A percentile compares a stretch with the other conserved stretches of the same genome.
Conservation (phyloP, 306 rosid species). For the Lathyrus oleraceus region DNA sequence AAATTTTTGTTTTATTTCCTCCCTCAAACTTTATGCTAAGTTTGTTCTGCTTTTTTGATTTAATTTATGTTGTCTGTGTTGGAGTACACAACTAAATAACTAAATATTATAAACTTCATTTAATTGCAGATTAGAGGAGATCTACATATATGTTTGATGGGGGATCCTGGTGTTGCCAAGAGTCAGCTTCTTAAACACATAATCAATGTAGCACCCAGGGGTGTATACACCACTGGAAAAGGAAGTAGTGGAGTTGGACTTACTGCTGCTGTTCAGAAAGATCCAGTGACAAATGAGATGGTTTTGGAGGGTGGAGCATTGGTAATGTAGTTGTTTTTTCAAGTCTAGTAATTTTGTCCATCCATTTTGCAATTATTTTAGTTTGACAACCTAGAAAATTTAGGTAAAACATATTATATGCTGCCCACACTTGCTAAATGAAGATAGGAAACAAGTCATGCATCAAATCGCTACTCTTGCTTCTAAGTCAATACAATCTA, state of each 20-base stretch:
- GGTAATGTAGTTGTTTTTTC: constrained; percentile 56
- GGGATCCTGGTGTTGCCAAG: constrained; percentile 99
- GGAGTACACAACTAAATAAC: neutral
- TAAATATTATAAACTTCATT: constrained; percentile 22
- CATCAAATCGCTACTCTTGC: constrained; percentile 10
- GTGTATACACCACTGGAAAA: constrained; percentile 93
- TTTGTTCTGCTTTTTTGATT: constrained; percentile 9
- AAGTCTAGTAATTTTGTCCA: constrained; percentile 19
- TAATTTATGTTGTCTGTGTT: constrained; percentile 3
- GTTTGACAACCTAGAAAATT: constrained; percentile 21
- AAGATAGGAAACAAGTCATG: constrained; percentile 12
- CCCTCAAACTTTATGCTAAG: constrained; percentile 12
- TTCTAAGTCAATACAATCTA: neutral
- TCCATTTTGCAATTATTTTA: constrained; percentile 3
- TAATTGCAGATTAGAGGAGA: constrained; percentile 91
- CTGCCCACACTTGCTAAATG: constrained; percentile 11
- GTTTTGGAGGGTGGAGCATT: constrained; percentile 99
- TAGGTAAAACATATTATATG: neutral
- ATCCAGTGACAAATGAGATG: constrained; percentile 97
- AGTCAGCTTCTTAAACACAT: constrained; percentile 99
- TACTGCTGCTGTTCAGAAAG: constrained; percentile 99
- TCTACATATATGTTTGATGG: constrained; percentile 95
- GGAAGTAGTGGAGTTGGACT: constrained; percentile 99
- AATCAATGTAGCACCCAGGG: constrained; percentile 95
- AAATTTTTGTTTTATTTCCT: neutral